phyloP scores from a whole-genome alignment of 1,284 basidiomycete genomes.

The Ceratobasidium sp. region DNA sequence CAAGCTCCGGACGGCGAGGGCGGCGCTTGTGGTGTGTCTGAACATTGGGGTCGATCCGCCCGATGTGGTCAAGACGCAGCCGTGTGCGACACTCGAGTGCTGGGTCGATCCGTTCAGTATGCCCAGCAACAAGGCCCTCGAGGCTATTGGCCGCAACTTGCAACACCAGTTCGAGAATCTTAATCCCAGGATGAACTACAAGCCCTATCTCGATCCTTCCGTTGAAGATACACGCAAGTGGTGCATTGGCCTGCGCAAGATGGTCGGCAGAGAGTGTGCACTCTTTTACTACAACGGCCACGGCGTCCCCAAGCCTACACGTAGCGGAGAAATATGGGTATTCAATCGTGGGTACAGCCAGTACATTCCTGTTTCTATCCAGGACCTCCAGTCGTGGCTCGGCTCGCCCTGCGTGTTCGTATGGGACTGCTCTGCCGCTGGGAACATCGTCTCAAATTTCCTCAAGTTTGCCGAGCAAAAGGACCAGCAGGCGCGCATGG shows the following conservation, averaged over 20 bases:
- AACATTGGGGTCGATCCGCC: slow-evolving; percentile 99
- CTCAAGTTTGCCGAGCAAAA: slow-evolving; percentile 84
- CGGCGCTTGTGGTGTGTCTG: slow-evolving; percentile 92
- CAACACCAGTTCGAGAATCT: slow-evolving; percentile 97
- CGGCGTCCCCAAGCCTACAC: slow-evolving; percentile 95
- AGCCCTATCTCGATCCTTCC: slow-evolving; percentile 91
- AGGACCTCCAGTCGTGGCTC: slow-evolving; percentile 91
- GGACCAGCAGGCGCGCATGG: slow-evolving; percentile 69
- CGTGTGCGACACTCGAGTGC: slow-evolving; percentile 93
- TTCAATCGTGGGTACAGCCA: slow-evolving; percentile 98
- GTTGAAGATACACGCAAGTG: slow-evolving; percentile 94
- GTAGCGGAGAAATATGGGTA: slow-evolving; percentile 97
- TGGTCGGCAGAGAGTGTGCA: slow-evolving; percentile 92
- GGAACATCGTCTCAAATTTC: slow-evolving; percentile 92
- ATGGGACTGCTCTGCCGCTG: slow-evolving; percentile 98
- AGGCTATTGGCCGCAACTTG: slow-evolving; percentile 88
- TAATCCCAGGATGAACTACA: slow-evolving; percentile 89
- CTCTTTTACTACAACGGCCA: slow-evolving; percentile 99
- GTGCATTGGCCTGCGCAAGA: slow-evolving; percentile 83
- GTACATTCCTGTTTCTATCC: slow-evolving; percentile 95
- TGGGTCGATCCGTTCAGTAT: slow-evolving; percentile 96
- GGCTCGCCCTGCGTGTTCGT: slow-evolving; percentile 96
- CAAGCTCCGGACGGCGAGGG: slow-evolving; percentile 89
- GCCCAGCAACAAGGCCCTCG: slow-evolving; percentile 86
- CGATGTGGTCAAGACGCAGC: slow-evolving; percentile 96